Evolutionary conservation across 441 rosid genomes (phyloP), one percentile per base, ranked within the genome.

Genomic region (Syzygium malaccense): DNA sequence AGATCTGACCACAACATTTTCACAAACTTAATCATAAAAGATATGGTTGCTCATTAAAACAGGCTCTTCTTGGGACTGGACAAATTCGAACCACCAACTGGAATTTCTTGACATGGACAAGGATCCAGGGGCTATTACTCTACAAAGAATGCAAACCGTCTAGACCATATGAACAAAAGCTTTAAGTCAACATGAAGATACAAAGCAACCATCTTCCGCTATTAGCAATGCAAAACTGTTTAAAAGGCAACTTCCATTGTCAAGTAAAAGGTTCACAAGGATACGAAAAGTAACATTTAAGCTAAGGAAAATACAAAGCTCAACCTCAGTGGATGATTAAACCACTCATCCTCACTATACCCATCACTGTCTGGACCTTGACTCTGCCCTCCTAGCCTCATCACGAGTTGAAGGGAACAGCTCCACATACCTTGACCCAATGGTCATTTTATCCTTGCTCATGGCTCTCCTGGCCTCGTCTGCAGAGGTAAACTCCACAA

Each of bases 391-490:
- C 91, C 96, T 93, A 85, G 97, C 97, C 92, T 97, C 98, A 68
- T 97, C 98, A 2, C 91, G 94, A 41, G 97, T 93, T 25, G 97
- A 93, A 83, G 99, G 97, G 91, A 97, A 97, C 89, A 97, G 88
- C 92, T 96, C 99, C 11, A 95, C 98, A 19, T 96, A 95, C 91
- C 98, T 96, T 7, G 96, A 91, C 55, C 99, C 98, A 28, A 97
- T 95, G 33, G 94, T 93, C 99, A 94, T 95, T 95, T 95, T 97
- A 92, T 97, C 98, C 93, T 94, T 97, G 88, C 90, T 87, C 98
- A 97, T 97, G 9, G 99, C 98, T 88, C 92, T 93, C 92, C 91
- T 95, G 6, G 98, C 98, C 92, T 96, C 99, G 9, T 94, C 98
- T 1, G 88, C 89, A 4, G 98, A 94, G 87, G 89, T 91, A 91